These are phyloP conservation scores for Mucor plumbeus DNA, from an alignment of 371 early-diverging fungal genomes.

Conservation along the genomic window DNA sequence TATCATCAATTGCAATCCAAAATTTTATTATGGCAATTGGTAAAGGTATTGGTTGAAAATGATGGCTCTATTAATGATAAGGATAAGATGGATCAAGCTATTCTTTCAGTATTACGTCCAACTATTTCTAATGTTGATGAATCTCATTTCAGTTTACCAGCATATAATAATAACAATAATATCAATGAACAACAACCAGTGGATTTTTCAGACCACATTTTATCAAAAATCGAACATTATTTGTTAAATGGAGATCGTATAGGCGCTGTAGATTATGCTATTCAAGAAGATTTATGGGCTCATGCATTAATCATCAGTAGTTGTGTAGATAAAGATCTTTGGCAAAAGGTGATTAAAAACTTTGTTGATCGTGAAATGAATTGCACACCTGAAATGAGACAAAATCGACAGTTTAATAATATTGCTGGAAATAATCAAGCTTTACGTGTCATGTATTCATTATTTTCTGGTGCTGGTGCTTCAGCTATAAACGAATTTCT, in stretches of 20 bases:
- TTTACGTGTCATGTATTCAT: constrained; percentile 71
- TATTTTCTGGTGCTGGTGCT: constrained; percentile 76
- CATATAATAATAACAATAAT: constrained; percentile 29
- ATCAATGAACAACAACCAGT: constrained; percentile 1
- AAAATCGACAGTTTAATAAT: constrained; percentile 33
- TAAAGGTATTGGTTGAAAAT: constrained; percentile 66
- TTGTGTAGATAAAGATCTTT: constrained; percentile 80
- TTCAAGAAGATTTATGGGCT: constrained; percentile 79
- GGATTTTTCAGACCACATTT: constrained; percentile 37
- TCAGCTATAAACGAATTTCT: constrained; percentile 55
- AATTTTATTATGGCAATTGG: constrained; percentile 64
- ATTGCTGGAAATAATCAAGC: constrained; percentile 63
- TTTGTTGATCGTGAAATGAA: constrained; percentile 72
- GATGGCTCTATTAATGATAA: constrained; percentile 72
- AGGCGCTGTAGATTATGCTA: constrained; percentile 77
- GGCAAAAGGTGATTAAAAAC: constrained; percentile 77
- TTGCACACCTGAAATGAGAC: constrained; percentile 31
- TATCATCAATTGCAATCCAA: constrained; percentile 34
- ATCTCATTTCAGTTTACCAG: constrained; percentile 44
- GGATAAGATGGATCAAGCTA: constrained; percentile 60
- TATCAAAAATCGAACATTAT: constrained; percentile 63
- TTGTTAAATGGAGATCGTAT: constrained; percentile 78
- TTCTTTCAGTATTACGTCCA: constrained; percentile 54
- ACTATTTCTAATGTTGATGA: constrained; percentile 26
- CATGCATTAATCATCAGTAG: constrained; percentile 92